Base-by-base conservation (phyloP, 1,284 basidiomycete genomes). In the Rhizoctonia solani region DNA sequence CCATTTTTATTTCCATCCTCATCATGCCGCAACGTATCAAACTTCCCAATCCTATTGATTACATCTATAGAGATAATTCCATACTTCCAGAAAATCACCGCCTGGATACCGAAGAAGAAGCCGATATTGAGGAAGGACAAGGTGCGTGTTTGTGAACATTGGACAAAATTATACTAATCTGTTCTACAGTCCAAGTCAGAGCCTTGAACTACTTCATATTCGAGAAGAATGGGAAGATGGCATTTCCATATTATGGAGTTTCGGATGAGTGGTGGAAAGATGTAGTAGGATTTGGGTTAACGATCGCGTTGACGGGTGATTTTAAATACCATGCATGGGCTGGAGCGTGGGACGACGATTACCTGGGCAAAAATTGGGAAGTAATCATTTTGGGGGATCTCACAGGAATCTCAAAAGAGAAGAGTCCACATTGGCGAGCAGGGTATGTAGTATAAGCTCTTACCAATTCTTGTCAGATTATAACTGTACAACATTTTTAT, bases 141-240 rank as follows among this genome's bases (percentile, higher is more conserved):
- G n/a, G n/a, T n/a, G n/a, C n/a, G 8, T 16, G 37, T 16, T 39
- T 8, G 37, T 39, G 37, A 8, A 39, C 16, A 39, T 39, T 39
- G 37, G 16, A 39, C 8, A 39, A 39, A 39, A 8, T 39, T 39
- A n/a, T n/a, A n/a, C n/a, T n/a, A n/a, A n/a, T n/a, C n/a, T 34
- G 32, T 11, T 34, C 11, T 34, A 11, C 4, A 63, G 59, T 25
- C 21, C 30, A 37, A 32, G 14, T 63, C 4, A 34, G 59, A 6
- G 21, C 37, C 9, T 25, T 63, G 1, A 42, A 46, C 21, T 47
- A 42, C 14, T 63, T 63, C 11, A 29, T 63, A 13, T 52, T 63
- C 34, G 49, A 52, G 11, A 63, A 53, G 27, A 16, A 63, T 23
- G 59, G 59, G 1, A 19, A 42, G 34, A 1, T 63, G 2, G 59